These are phyloP conservation scores for Phyllostachys edulis DNA, from an alignment of 176 grass and related monocot genomes.

Conservation along the genomic window DNA sequence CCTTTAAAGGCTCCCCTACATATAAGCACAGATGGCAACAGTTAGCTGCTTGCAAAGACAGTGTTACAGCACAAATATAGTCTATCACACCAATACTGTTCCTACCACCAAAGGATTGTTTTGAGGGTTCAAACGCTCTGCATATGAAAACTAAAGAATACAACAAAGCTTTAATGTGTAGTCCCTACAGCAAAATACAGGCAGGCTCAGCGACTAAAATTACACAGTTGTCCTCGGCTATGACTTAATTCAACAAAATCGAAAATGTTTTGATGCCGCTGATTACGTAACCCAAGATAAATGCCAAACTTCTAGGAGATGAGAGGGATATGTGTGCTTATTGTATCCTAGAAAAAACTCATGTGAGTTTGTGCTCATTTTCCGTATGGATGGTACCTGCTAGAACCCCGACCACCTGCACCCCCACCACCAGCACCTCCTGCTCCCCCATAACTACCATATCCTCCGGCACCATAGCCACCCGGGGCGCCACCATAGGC, in stretches of 20 bases:
- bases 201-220: slow-evolving; percentile 21
- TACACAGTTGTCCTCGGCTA: slow-evolving; percentile 26
- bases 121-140: slow-evolving; percentile 37
- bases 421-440: slow-evolving; percentile 33
- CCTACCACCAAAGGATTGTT: slow-evolving; percentile 33
- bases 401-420: slow-evolving; percentile 55
- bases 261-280: slow-evolving; percentile 29
- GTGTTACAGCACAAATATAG: slow-evolving; percentile 41
- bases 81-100: slow-evolving; percentile 31
- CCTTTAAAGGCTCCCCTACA: slow-evolving; percentile 10
- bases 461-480: slow-evolving; percentile 39
- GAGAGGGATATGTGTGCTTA: background rate
- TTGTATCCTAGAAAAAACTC: slow-evolving; percentile 20
- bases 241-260: slow-evolving; percentile 7
- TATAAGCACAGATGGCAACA: slow-evolving; percentile 32
- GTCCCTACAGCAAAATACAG: slow-evolving; percentile 35
- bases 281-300: slow-evolving; percentile 27
- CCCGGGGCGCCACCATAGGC: slow-evolving; percentile 48
- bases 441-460: slow-evolving; percentile 53
- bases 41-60: background rate
- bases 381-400: slow-evolving; percentile 86
- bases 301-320: slow-evolving; percentile 25
- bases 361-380: slow-evolving; percentile 28
- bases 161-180: slow-evolving; percentile 47
- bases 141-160: slow-evolving; percentile 45